A percentile compares a stretch with the other conserved stretches of the same genome.
These are phyloP conservation scores for Fusarium aywerte DNA, from an alignment of 2,329 filamentous ascomycete genomes.

Conservation along the genomic window DNA sequence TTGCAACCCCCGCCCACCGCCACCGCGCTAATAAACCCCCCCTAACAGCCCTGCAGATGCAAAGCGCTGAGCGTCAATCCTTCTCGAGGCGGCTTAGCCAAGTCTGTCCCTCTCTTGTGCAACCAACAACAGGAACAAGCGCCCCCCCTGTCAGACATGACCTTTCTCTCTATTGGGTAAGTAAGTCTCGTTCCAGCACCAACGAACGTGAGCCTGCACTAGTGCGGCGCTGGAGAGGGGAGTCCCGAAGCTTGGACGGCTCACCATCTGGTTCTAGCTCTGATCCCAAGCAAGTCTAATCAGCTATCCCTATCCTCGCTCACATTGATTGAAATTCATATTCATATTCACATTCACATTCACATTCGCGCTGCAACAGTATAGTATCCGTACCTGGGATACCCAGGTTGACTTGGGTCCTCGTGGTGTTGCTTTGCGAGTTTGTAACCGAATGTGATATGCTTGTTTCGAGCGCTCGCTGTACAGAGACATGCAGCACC, in stretches of 20 bases:
- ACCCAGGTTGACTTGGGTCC: not conserved
- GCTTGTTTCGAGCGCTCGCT: not conserved
- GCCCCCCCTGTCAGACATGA: constrained; percentile 23
- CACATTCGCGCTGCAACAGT: not conserved
- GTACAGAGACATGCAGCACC: not conserved
- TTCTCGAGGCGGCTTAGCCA: constrained; percentile 18
- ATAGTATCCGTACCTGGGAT: not conserved
- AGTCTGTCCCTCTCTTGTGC: constrained; percentile 22
- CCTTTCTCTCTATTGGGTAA: constrained; percentile 11
- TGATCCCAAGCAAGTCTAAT: constrained; percentile 16
- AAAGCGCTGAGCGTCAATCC: constrained; percentile 23
- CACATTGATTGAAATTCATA: no score
- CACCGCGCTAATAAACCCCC: constrained; percentile 36
- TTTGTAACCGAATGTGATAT: not conserved
- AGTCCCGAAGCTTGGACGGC: constrained; percentile 28
- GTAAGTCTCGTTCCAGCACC: constrained; percentile 25
- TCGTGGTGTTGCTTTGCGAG: not conserved
- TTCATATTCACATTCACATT: not conserved
- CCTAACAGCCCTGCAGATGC: constrained; percentile 34
- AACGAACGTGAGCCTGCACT: constrained; percentile 14
- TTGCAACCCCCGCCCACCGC: constrained; percentile 18
- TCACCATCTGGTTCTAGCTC: not conserved
- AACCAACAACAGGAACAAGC: constrained; percentile 39
- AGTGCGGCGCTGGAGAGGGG: constrained; percentile 27
- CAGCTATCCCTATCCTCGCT: constrained; percentile 11